Percentiles rank a stretch among this genome's conserved stretches.
These are phyloP conservation scores for Balakata baccata DNA, from an alignment of 345 rosid genomes.

Conservation along the genomic window DNA sequence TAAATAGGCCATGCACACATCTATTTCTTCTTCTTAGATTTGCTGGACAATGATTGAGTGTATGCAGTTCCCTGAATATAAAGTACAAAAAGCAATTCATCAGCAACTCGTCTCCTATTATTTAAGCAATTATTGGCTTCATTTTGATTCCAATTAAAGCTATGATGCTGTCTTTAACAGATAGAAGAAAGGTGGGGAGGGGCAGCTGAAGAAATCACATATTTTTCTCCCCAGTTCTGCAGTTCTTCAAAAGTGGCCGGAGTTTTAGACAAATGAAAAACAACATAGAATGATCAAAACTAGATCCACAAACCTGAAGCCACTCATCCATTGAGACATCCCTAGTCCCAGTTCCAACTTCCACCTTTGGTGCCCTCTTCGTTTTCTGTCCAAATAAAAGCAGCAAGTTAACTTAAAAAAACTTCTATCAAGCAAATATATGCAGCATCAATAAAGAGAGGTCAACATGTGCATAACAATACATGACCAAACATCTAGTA, in stretches of 20 bases:
- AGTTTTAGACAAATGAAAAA: not conserved
- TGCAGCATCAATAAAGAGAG: not conserved
- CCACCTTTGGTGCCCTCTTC: constrained; percentile 74
- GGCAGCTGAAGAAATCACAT: not conserved
- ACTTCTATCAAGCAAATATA: not conserved
- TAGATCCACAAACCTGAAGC: constrained; percentile 63
- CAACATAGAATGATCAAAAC: not conserved
- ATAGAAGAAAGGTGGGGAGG: too few species aligned
- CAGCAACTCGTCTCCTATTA: not conserved
- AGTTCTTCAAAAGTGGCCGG: not conserved
- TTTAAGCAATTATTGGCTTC: not conserved
- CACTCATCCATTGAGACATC: constrained; percentile 87
- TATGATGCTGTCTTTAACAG: not conserved
- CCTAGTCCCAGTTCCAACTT: constrained; percentile 67
- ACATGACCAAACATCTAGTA: not conserved
- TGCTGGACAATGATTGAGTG: constrained; percentile 47
- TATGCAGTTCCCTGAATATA: constrained; percentile 68
- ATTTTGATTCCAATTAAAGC: not conserved
- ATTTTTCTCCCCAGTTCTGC: not conserved
- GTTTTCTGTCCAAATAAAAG: constrained; percentile 52
- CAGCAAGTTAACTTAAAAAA: not conserved
- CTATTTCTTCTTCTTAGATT: constrained; percentile 84
- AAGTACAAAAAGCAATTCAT: not conserved
- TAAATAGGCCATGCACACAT: not conserved
- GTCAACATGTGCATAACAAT: not conserved